phyloP scores from a whole-genome alignment of 2,329 filamentous ascomycete species.

The Ophiosphaerella herpotricha region DNA sequence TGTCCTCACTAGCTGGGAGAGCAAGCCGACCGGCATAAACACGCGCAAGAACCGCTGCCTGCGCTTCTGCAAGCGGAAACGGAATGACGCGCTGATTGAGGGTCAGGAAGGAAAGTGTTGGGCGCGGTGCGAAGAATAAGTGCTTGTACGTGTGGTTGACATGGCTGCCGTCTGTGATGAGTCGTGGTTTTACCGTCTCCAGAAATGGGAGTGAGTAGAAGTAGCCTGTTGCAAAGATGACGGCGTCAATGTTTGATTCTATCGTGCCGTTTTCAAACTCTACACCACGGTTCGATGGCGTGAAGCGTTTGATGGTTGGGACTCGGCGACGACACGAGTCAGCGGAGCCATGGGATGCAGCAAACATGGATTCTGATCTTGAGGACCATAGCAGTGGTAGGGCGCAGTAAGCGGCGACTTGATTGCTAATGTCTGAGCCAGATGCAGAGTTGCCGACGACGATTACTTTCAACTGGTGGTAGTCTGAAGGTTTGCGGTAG shows the following conservation, averaged over 20 bases:
- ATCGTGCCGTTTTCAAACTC: slow-evolving; percentile 68
- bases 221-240: slow-evolving; percentile 90
- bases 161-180: slow-evolving; percentile 71
- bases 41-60: slow-evolving; percentile 75
- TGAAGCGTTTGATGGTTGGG: slow-evolving; percentile 59
- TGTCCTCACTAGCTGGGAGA: slow-evolving; percentile 66
- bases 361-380: slow-evolving; percentile 18
- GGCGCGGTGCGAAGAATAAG: slow-evolving; percentile 73
- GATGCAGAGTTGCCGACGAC: slow-evolving; percentile 85
- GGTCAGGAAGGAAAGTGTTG: slow-evolving; percentile 76
- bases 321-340: slow-evolving; percentile 61
- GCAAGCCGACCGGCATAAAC: slow-evolving; percentile 73
- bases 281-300: slow-evolving; percentile 64
- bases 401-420: slow-evolving; percentile 67
- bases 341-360: slow-evolving; percentile 18
- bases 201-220: slow-evolving; percentile 82
- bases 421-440: slow-evolving; percentile 78
- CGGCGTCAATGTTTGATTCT: slow-evolving; percentile 70
- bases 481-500: slow-evolving; percentile 70
- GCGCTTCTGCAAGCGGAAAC: slow-evolving; percentile 78
- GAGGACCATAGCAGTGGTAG: slow-evolving; percentile 60
- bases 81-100: slow-evolving; percentile 86
- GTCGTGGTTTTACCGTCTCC: slow-evolving; percentile 56
- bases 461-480: slow-evolving; percentile 71
- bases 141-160: slow-evolving; percentile 79